These are phyloP conservation scores for Ogataea polymorpha DNA, from an alignment of 805 yeast species.

Conservation along the genomic window DNA sequence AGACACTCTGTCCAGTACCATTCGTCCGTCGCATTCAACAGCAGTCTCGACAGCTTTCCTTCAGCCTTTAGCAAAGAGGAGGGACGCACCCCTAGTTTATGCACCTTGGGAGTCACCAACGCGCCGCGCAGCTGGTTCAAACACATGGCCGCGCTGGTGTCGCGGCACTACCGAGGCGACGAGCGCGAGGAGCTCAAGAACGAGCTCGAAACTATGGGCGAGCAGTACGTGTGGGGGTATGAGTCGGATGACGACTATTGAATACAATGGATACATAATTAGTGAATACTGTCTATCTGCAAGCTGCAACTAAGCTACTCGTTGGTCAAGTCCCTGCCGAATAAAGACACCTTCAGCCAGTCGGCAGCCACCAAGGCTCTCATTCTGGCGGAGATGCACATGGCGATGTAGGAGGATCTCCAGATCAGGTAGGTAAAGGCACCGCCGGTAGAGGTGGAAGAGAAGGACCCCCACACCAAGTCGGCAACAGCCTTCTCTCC, in stretches of 20 bases:
- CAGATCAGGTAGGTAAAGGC: slow-evolving; percentile 52
- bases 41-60: slow-evolving; percentile 35
- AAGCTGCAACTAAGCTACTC: slow-evolving; percentile 30
- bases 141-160: slow-evolving; percentile 26
- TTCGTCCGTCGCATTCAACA: slow-evolving; percentile 12
- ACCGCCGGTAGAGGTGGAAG: slow-evolving; percentile 47
- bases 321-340: slow-evolving; percentile 55
- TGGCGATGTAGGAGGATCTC: slow-evolving; percentile 53
- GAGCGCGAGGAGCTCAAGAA: slow-evolving; percentile 55
- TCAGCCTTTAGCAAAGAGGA: slow-evolving; percentile 11
- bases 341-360: slow-evolving; percentile 49
- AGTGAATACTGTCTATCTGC: slow-evolving; percentile 7
- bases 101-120: slow-evolving; percentile 24
- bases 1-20: slow-evolving; percentile 15
- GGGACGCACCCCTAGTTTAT: slow-evolving; percentile 7
- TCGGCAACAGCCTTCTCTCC: slow-evolving; percentile 58
- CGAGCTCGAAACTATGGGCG: slow-evolving; percentile 40
- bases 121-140: slow-evolving; percentile 21
- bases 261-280: neutral
- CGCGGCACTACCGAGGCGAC: slow-evolving; percentile 36
- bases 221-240: slow-evolving; percentile 49
- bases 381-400: slow-evolving; percentile 53
- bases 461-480: slow-evolving; percentile 54
- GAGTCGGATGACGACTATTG: slow-evolving; percentile 40
- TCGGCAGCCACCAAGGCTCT: slow-evolving; percentile 50